phyloP scores from a whole-genome alignment of 1,284 basidiomycete species.

The Fistulina hepatica region DNA sequence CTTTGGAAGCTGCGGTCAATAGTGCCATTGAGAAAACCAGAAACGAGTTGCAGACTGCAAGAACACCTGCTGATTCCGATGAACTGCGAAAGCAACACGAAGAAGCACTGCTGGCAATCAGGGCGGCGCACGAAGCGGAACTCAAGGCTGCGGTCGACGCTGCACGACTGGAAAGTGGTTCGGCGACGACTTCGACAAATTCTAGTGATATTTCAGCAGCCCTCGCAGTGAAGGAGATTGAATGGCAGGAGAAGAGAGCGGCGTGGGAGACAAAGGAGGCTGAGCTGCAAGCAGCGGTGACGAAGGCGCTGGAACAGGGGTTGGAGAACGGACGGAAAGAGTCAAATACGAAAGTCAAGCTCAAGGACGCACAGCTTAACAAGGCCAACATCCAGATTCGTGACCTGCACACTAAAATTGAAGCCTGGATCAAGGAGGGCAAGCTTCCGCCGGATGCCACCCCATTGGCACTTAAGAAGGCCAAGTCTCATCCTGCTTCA shows the following conservation, averaged over 20 bases:
- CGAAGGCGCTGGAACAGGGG: not conserved
- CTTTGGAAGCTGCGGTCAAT: slow-evolving; percentile 35
- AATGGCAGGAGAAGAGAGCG: slow-evolving; percentile 43
- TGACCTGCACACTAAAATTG: too few species aligned
- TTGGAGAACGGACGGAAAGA: slow-evolving; percentile 60
- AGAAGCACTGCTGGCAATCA: slow-evolving; percentile 44
- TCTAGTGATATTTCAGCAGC: slow-evolving; percentile 31
- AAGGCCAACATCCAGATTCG: too few species aligned
- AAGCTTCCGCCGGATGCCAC: too few species aligned
- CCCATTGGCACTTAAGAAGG: too few species aligned
- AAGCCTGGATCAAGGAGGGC: too few species aligned
- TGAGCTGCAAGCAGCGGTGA: too few species aligned
- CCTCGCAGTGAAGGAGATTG: slow-evolving; percentile 30
- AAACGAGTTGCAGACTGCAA: slow-evolving; percentile 28
- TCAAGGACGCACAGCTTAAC: slow-evolving; percentile 61
- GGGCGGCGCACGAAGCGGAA: slow-evolving; percentile 42
- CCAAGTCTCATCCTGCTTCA: too few species aligned
- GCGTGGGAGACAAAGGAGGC: too few species aligned
- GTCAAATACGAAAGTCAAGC: slow-evolving; percentile 42
- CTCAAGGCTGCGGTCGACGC: slow-evolving; percentile 39
- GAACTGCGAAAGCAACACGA: slow-evolving; percentile 41
- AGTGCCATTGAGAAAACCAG: slow-evolving; percentile 47
- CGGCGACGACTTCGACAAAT: slow-evolving; percentile 17
- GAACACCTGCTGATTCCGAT: slow-evolving; percentile 14
- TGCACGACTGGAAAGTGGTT: slow-evolving; percentile 26